These are phyloP conservation scores for Pythium phragmiticola DNA, from an alignment of 352 stramenopile genomes.

Conservation along the genomic window DNA sequence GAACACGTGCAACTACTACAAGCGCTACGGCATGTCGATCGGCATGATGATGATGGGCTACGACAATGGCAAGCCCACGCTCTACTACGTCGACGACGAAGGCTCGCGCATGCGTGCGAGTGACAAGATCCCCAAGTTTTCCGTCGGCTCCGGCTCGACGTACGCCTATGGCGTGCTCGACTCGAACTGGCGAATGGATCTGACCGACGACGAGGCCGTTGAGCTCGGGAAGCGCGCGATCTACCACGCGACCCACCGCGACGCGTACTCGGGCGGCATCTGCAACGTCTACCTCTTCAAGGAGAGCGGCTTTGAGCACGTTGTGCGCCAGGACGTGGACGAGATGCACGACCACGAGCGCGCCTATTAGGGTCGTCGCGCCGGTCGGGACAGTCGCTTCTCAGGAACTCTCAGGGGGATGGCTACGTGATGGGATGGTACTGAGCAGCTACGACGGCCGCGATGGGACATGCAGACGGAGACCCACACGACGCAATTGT, in stretches of 20 bases:
- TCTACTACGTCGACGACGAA: constrained; percentile 99
- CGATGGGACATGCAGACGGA: not conserved
- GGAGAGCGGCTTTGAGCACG: constrained; percentile 95
- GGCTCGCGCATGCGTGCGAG: constrained; percentile 97
- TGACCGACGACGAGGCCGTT: constrained; percentile 99
- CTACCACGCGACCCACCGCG: constrained; percentile 99
- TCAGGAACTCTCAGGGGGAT: not conserved
- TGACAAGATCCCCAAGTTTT: constrained; percentile 95
- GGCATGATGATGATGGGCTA: constrained; percentile 99
- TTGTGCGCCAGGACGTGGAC: constrained; percentile 97
- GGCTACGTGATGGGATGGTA: too few species aligned
- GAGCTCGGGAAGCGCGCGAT: constrained; percentile 98
- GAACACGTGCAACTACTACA: constrained; percentile 98
- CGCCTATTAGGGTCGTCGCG: constrained; percentile 33
- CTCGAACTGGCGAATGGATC: constrained; percentile 93
- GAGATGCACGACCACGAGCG: constrained; percentile 95
- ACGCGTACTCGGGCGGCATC: constrained; percentile 98
- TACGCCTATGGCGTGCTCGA: constrained; percentile 99
- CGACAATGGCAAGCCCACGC: constrained; percentile 96
- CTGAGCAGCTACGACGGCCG: too few species aligned
- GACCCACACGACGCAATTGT: not conserved
- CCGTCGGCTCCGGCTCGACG: constrained; percentile 97
- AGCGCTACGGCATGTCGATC: constrained; percentile 92
- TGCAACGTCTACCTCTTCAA: constrained; percentile 98
- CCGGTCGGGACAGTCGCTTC: not conserved